Percentiles rank a stretch among this genome's conserved stretches.
Evolutionary conservation across 75 land plant genomes (phyloP).

Genomic region (Pinus tabuliformis): DNA sequence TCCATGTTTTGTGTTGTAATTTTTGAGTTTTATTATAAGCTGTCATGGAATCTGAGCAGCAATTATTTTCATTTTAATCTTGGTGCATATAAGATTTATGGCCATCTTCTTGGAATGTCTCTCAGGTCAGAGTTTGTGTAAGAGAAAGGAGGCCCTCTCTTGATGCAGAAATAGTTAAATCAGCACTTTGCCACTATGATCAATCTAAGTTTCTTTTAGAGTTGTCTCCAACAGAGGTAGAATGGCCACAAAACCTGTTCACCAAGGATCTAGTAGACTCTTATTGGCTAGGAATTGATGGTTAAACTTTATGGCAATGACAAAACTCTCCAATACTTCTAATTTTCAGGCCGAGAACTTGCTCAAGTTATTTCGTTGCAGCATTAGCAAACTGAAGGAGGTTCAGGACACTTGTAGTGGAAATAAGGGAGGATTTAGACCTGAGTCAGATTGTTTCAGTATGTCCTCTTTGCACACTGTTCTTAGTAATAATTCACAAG

Average conservation of each 20-base stretch:
- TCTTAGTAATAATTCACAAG: neutral
- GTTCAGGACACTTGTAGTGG: neutral
- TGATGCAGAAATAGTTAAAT: slow-evolving; percentile 10
- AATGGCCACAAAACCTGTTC: neutral
- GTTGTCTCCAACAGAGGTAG: slow-evolving; percentile 16
- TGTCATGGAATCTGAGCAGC: neutral
- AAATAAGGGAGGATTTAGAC: neutral
- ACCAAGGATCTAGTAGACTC: neutral
- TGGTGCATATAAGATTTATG: neutral
- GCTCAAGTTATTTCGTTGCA: neutral
- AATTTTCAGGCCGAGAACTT: neutral
- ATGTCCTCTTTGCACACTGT: neutral
- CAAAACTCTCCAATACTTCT: neutral
- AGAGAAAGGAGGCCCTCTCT: slow-evolving; percentile 13
- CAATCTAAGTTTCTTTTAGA: slow-evolving; percentile 4
- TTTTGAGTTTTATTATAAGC: neutral
- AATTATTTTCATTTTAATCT: neutral
- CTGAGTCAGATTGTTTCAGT: neutral
- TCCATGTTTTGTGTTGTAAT: neutral
- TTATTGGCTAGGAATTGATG: neutral
- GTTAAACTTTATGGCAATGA: neutral
- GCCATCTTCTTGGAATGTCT: neutral
- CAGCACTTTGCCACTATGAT: slow-evolving; percentile 5
- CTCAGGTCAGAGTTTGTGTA: slow-evolving; percentile 17
- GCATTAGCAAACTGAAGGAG: neutral